Evolutionary conservation across 371 early-diverging fungal genomes (phyloP), one percentile per base, ranked within the genome.

Genomic region (Encephalitozoon cuniculi): DNA sequence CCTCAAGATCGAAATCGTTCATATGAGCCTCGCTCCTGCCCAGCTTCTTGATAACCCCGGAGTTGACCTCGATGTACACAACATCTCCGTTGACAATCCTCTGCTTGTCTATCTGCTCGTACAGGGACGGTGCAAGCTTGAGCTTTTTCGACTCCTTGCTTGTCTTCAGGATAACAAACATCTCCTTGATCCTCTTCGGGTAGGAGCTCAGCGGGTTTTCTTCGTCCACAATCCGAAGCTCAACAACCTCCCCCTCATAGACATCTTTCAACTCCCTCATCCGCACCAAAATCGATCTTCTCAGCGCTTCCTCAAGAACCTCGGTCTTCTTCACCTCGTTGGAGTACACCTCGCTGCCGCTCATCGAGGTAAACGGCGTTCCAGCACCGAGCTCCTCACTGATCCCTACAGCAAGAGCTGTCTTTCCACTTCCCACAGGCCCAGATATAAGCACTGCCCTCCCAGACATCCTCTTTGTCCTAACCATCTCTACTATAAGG

Each of bases 221-320:
- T 23, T 74, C 76, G n/a, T 78, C 71, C 23, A 66, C 53, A 54
- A 75, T 53, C 51, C 77, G 64, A 51, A 83, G 68, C 9, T 80
- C 77, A 18, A 71, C 49, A n/a, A 84, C 74, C 64, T 84, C 84
- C 6, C 84, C 84, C 51, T 84, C 84, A 53, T 78, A 84, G 6
- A 79, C 68, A 52, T 73, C 63, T 28, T 80, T 80, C 44, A 79
- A 46, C 49, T 81, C 82, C 26, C 75, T 51, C 7, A 81, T 74
- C 18, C 74, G 0, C 9, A 81, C 64, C 21, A 75, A 44, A 37
- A 75, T 71, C 23, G 78, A 55, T 30, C 74, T 63, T 32, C 82
- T 51, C 4, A 78, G 23, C 9, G 74, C 79, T 26, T 75, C 73
- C 18, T 81, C 71, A n/a, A 81, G 59, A n/a, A 81, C 64, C 68